Base-by-base conservation (phyloP, 345 rosid species). In the Diplotaxis tenuifolia region DNA sequence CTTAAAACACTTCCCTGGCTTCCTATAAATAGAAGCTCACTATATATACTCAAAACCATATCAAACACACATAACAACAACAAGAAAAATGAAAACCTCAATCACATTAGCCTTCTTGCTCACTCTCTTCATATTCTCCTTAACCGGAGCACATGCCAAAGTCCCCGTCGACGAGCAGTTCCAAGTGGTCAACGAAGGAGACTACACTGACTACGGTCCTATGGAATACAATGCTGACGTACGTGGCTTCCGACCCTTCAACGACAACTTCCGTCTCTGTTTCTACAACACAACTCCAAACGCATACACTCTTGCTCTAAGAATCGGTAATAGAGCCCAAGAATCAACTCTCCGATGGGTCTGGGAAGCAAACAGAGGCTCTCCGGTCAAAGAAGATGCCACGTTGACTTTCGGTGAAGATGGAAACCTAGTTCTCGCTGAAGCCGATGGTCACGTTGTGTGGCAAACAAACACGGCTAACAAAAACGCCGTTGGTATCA, bases 361-460 rank as follows among this genome's bases (percentile, higher is more conserved):
- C 0, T 90, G 93, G 95, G 92, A 88, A 64, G 98, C 92, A n/a
- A 88, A 87, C 70, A 53, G 86, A 1, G 84, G 82, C 69, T 82
- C 75, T 22, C 96, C 89, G 0, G 91, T 90, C 29, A 16, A 75
- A 9, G 88, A 88, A 75, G 87, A 89, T 6, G 86, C 92, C 1
- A 79, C 88, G 0, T 60, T 90, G 18, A 59, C 80, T 6, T 66
- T 90, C 1, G 87, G 87, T 0, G 68, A 62, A 2, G 80, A 88
- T 0, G 96, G 92, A 0, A 89, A 88, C 67, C 86, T 84, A 0
- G 82, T 84, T 34, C 68, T 84, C 15, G 88, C 86, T 0, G 83
- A 92, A 27, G 74, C 86, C 2, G 88, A 89, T 15, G 89, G 95
- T 14, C 76, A 71, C 0, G 12, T 88, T 1, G 89, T 80, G 0